Evolutionary conservation across 2,329 filamentous ascomycete genomes (phyloP), one percentile per base, ranked within the genome.

Genomic region (Calonectria multiphialidica): DNA sequence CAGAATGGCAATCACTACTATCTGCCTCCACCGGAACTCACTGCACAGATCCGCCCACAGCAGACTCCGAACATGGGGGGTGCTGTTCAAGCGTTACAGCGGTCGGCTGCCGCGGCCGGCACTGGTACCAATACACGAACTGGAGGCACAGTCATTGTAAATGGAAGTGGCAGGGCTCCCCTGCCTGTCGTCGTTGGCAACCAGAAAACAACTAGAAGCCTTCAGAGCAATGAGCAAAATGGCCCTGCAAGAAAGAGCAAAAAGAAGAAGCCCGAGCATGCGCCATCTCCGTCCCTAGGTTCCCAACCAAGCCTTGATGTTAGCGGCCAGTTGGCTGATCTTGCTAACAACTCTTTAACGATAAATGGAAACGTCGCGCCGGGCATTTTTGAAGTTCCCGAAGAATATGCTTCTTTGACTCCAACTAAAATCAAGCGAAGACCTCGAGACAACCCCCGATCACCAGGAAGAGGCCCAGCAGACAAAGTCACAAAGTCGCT

Each of bases 1-100:
- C 40, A 75, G 8, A 64, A 77, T 8, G 80, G 79, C 1, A 73
- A 71, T 8, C 77, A 83, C 44, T 82, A 81, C 68, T 82, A 77
- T 45, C 71, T 77, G 3, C 74, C 75, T 6, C 75, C 75, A 3
- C 63, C 57, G 7, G 69, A 66, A 12, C 33, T 40, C n/a, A 9
- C 33, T 16, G 21, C 8, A 18, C 25, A 53, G 10, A 57, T 44
- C 18, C 62, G 33, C 30, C 18, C 69, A 33, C 30, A 64, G 6
- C 23, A 71, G 45, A 6, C 8, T 40, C 21, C 40, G 5, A 42
- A 28, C 28, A 70, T 74, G 5, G 68, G 77, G 9, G 55, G 79
- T n/a, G 78, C 79, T 21, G 75, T 82, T 28, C 74, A 79, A 44
- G 77, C 77, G 23, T 70, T 83, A 37, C 77, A 79, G 12, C 77